Base-by-base conservation (phyloP, 1,284 basidiomycete species). In the Ganoderma resinaceum region DNA sequence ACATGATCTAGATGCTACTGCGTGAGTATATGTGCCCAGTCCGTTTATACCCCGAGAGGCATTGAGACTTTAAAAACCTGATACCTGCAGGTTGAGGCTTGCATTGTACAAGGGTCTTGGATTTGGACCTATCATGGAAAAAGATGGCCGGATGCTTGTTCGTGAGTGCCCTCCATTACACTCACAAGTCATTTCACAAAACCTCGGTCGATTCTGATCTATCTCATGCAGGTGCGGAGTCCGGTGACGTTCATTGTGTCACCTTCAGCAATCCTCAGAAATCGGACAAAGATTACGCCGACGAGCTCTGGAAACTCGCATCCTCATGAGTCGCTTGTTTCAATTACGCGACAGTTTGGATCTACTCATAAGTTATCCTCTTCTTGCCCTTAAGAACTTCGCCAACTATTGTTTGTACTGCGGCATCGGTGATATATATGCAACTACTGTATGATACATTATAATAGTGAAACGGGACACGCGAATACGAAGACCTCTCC, bases 81-180 rank as follows among this genome's bases (percentile, higher is more conserved):
- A 12, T 8, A 31, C 26, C 2, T 40, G 11, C 42, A 94, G 92
- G 29, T 74, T 93, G 61, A 87, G 91, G 61, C 75, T 93, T 31
- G 86, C 86, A 69, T 80, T 93, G 70, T 92, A 87, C 77, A 90
- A 87, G 74, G 88, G 87, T 6, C 78, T 93, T 49, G 92, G 92
- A 18, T 91, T 94, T 70, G 87, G 91, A 62, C 87, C 91, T 7
- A 78, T 92, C 40, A 70, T 86, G 29, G 85, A 87, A 67, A 86
- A 85, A 66, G 78, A 85, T 52, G 87, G 86, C 0, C 78, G 78
- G 26, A 73, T 87, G 42, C 85, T 94, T 73, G 82, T 93, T 73
- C 83, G 91, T 93, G 76, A 77, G 91, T 87, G 6, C 16, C n/a
- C 7, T 63, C 7, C 16, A 18, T 31, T 18, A n/a, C 16, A 6